Percentiles rank a stretch among this genome's conserved stretches.
phyloP scores from a whole-genome alignment of 257 asterid genomes.

The Solanum tarapatanum region DNA sequence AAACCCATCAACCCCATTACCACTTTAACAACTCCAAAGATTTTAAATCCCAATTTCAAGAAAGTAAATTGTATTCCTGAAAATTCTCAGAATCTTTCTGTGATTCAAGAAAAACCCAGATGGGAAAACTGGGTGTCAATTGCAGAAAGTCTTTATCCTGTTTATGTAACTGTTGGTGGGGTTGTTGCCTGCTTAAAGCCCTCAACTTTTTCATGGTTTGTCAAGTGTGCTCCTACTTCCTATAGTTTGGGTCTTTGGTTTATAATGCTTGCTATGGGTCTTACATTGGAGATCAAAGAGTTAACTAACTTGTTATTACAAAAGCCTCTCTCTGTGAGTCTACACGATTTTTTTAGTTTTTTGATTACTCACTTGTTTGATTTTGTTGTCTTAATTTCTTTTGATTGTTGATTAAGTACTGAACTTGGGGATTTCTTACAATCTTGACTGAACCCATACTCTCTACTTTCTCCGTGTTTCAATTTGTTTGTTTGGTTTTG shows the following conservation, averaged over 20 bases:
- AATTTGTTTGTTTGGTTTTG: too few relatives aligned
- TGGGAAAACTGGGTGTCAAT: neutral
- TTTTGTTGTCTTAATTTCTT: too few relatives aligned
- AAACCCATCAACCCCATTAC: neutral
- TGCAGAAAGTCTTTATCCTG: neutral
- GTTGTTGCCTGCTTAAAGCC: conserved; percentile 13
- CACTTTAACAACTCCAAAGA: neutral
- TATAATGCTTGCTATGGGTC: conserved; percentile 82
- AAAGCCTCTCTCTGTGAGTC: too few relatives aligned
- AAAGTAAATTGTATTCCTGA: neutral
- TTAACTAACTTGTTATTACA: too few relatives aligned
- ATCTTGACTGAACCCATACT: too few relatives aligned
- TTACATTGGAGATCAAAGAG: conserved; percentile 36
- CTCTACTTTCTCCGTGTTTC: too few relatives aligned
- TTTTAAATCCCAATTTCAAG: neutral
- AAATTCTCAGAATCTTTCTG: neutral
- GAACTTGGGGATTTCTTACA: too few relatives aligned
- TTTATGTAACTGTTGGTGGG: neutral
- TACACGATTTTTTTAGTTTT: too few relatives aligned
- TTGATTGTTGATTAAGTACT: too few relatives aligned
- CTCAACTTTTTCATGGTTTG: conserved; percentile 70
- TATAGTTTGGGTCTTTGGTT: conserved; percentile 74
- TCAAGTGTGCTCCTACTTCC: conserved; percentile 50
- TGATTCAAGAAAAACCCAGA: neutral
- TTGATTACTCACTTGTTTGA: too few relatives aligned